Conservation (phyloP, 352 stramenopile species). For the Phytophthora parvispora region DNA sequence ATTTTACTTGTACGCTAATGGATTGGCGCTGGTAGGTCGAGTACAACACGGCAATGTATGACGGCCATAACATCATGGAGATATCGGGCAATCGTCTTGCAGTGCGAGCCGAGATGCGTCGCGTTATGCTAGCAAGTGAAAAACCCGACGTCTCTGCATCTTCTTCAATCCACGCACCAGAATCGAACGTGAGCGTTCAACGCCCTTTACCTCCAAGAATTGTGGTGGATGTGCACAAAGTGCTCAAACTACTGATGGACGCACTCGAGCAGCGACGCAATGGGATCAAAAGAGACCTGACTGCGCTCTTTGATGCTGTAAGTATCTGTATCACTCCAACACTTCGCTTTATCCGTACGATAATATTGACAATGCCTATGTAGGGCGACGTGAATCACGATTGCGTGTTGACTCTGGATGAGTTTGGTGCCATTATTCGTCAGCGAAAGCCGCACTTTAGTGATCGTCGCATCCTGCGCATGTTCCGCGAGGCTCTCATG, state of each 20-base stretch:
- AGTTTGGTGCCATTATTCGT: conserved; percentile 78
- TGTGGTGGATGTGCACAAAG: conserved; percentile 68
- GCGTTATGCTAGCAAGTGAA: conserved; percentile 59
- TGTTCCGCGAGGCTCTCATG: conserved; percentile 84
- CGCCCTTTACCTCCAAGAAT: conserved; percentile 43
- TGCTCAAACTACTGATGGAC: conserved; percentile 64
- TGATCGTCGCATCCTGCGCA: conserved; percentile 74
- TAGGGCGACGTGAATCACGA: conserved; percentile 82
- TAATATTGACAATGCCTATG: neutral
- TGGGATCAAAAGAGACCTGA: conserved; percentile 62
- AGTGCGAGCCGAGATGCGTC: conserved; percentile 78
- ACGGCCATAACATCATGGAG: conserved; percentile 56
- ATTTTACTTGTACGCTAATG: neutral
- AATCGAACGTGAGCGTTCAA: conserved; percentile 17
- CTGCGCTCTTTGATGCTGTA: conserved; percentile 65
- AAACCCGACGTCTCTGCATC: conserved; percentile 4
- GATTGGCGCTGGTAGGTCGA: conserved; percentile 52
- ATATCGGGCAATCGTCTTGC: conserved; percentile 72
- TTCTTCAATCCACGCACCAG: neutral
- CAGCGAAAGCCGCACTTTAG: conserved; percentile 67
- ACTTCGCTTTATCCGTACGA: neutral
- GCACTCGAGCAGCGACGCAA: conserved; percentile 67
- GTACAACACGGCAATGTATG: conserved; percentile 72
- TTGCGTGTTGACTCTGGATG: conserved; percentile 70
- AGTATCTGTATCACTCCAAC: neutral